Evolutionary conservation across 208 protist species (phyloP).

Genomic region (Leptomonas pyrrhocoris): DNA sequence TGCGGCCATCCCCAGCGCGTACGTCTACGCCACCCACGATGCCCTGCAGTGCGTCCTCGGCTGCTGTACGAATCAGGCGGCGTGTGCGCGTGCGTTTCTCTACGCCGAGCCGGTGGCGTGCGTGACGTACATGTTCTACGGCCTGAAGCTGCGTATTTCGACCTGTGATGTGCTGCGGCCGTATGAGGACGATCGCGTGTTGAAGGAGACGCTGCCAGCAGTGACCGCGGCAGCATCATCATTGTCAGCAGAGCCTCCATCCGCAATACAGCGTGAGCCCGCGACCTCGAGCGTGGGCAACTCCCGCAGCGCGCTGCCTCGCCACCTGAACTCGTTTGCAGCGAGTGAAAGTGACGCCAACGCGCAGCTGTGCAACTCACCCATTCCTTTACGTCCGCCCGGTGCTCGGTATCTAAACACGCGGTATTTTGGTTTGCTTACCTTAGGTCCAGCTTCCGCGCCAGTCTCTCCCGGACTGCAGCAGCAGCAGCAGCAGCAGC

Average conservation of each 20-base stretch:
- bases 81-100: constrained; percentile 56
- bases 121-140: constrained; percentile 74
- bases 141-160: constrained; percentile 72
- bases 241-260: neutral
- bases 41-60: constrained; percentile 52
- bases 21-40: constrained; percentile 44
- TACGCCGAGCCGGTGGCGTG: constrained; percentile 73
- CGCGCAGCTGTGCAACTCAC: neutral
- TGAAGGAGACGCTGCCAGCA: constrained; percentile 2
- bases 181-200: constrained; percentile 36
- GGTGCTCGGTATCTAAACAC: constrained; percentile 28
- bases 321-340: neutral
- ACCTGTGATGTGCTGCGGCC: constrained; percentile 49
- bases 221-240: neutral
- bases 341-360: neutral
- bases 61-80: constrained; percentile 47
- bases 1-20: constrained; percentile 32
- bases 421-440: constrained; percentile 21
- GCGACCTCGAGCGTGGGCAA: no score
- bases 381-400: constrained; percentile 24
- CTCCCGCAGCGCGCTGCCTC: no score
- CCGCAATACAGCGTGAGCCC: no score
- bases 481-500: constrained; percentile 1
- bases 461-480: neutral
- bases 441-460: neutral